Evolutionary conservation across 495 filamentous ascomycete genomes (phyloP).

Genomic region (Aspergillus asperescens): DNA sequence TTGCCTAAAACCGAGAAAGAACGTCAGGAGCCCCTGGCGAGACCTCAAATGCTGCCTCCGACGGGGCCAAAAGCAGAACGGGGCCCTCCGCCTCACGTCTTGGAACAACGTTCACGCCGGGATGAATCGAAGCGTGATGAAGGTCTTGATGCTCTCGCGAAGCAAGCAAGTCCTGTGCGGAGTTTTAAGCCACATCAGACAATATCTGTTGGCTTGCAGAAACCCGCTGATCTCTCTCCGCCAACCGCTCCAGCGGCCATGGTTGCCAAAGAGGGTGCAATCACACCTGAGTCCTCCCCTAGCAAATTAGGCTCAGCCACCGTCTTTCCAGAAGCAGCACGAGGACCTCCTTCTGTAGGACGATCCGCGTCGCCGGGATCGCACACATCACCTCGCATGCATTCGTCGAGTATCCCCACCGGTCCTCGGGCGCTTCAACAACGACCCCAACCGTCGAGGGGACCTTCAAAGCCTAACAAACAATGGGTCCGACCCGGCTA

Average conservation of each 20-base stretch:
- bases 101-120: conserved; percentile 21
- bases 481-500: conserved; percentile 57
- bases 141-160: conserved; percentile 7
- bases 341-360: conserved; percentile 26
- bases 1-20: conserved; percentile 31
- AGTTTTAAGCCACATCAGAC: conserved; percentile 18
- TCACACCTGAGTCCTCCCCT: conserved; percentile 18
- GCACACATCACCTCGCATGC: conserved; percentile 46
- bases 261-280: conserved; percentile 25
- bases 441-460: conserved; percentile 29
- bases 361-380: conserved; percentile 31
- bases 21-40: conserved; percentile 18
- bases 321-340: conserved; percentile 27
- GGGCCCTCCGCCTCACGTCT: conserved; percentile 15
- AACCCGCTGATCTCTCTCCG: conserved; percentile 31
- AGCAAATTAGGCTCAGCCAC: conserved; percentile 20
- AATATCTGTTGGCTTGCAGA: conserved; percentile 13
- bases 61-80: conserved; percentile 41
- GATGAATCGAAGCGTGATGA: conserved; percentile 22
- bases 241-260: conserved; percentile 42
- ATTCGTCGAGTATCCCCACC: conserved; percentile 51
- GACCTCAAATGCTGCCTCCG: conserved; percentile 29
- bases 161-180: conserved; percentile 18
- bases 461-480: conserved; percentile 46
- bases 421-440: conserved; percentile 53